Percentiles rank a stretch among this genome's conserved stretches.
phyloP scores from a whole-genome alignment of 2,329 filamentous ascomycete species.

The Fusarium euwallaceae region DNA sequence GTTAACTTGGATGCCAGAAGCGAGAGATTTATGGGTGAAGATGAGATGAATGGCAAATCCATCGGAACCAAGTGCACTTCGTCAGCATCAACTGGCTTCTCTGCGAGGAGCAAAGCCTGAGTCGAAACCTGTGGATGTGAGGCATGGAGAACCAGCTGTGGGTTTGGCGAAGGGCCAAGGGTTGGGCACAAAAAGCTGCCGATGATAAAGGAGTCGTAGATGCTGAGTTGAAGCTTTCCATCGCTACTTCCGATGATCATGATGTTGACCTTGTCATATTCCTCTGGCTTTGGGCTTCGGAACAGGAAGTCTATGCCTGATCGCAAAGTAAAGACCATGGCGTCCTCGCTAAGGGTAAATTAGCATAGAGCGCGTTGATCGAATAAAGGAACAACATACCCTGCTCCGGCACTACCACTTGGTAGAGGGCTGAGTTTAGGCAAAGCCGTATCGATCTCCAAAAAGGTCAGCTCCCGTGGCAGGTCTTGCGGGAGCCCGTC shows the following conservation, averaged over 20 bases:
- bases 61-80: slow-evolving; percentile 75
- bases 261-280: slow-evolving; percentile 82
- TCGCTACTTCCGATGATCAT: slow-evolving; percentile 81
- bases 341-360: slow-evolving; percentile 58
- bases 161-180: slow-evolving; percentile 42
- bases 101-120: slow-evolving; percentile 75
- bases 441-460: slow-evolving; percentile 82
- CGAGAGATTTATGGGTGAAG: slow-evolving; percentile 83
- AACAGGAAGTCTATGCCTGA: slow-evolving; percentile 79
- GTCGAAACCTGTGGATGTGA: slow-evolving; percentile 82
- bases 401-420: slow-evolving; percentile 68
- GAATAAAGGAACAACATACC: slow-evolving; percentile 57
- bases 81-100: slow-evolving; percentile 50
- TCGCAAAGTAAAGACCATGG: slow-evolving; percentile 76
- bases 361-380: neutral
- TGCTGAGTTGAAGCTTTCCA: slow-evolving; percentile 80
- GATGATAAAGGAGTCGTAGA: slow-evolving; percentile 88
- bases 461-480: slow-evolving; percentile 78
- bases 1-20: slow-evolving; percentile 89
- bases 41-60: slow-evolving; percentile 85
- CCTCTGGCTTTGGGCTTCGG: slow-evolving; percentile 70
- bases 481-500: slow-evolving; percentile 62
- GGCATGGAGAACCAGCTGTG: slow-evolving; percentile 69
- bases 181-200: slow-evolving; percentile 71
- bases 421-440: slow-evolving; percentile 82